Base-by-base conservation (phyloP, 768 basidiomycete genomes). In the Boletus speciosus region DNA sequence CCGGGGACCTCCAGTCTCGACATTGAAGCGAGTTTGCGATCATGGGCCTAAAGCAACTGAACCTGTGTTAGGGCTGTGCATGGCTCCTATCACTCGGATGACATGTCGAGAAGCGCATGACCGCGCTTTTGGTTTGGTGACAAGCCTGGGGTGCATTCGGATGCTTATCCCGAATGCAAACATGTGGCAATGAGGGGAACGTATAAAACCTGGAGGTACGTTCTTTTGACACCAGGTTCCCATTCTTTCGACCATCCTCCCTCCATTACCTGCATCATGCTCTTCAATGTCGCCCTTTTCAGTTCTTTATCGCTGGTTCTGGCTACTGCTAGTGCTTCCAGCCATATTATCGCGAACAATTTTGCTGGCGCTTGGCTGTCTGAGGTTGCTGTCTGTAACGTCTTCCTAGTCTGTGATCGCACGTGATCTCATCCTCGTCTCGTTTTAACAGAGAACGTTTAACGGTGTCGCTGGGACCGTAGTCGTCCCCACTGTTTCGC, bases 351-450 rank as follows among this genome's bases (percentile, higher is more conserved):
- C 19, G 6, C 43, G 34, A 47, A 51, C 41, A 57, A 47, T 3
- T 58, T 54, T 54, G 54, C 57, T 21, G 57, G 54, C 6, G 55
- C 48, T 35, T 36, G 51, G 5, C 56, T 8, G 46, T 9, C 1
- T 3, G 1, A 48, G n/a, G n/a, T 15, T 45, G 2, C 14, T 11
- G 50, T 53, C 9, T 4, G 54, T 45, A 12, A 16, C 6, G 1
- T n/a, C 14, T 43, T 37, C 27, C 6, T n/a, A 27, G 8, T 29
- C 35, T 36, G 32, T 15, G 40, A 19, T 39, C 11, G 16, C 21
- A 23, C 32, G 21, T 23, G 50, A 32, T 15, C 43, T 59, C 37
- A 52, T 43, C 25, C 1, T n/a, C 34, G 34, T 9, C 19, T 49
- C 21, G 6, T 35, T 42, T 6, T n/a, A 11, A 34, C 15, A 59